These are phyloP conservation scores for Mikania micrantha DNA, from an alignment of 129 eudicot species.

Conservation along the genomic window DNA sequence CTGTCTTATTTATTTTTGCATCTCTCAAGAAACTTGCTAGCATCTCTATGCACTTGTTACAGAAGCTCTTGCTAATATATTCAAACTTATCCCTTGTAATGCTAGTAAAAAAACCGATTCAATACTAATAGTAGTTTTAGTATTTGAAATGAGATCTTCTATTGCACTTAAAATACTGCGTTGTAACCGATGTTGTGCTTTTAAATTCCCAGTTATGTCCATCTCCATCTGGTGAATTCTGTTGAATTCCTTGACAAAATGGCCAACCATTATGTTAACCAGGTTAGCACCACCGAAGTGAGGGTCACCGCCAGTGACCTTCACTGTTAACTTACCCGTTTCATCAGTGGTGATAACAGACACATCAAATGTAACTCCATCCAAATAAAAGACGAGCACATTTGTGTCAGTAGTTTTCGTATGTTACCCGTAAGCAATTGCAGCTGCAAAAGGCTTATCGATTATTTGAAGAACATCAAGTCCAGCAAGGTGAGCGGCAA, in stretches of 20 bases:
- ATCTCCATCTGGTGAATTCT: constrained; percentile 28
- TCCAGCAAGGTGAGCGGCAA: constrained; percentile 40
- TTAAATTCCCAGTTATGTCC: constrained; percentile 30
- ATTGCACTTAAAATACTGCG: constrained; percentile 42
- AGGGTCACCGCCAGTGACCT: constrained; percentile 30
- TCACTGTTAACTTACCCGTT: constrained; percentile 29
- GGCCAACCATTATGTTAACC: constrained; percentile 34
- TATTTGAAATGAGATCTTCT: constrained; percentile 28
- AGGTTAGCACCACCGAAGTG: constrained; percentile 43
- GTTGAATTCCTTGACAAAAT: constrained; percentile 29
- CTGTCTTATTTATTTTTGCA: no score
- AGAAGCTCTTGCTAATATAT: no score
- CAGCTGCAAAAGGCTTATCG: constrained; percentile 42
- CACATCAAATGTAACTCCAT: constrained; percentile 19
- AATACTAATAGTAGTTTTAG: neutral
- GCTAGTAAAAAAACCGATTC: neutral
- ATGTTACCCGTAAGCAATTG: constrained; percentile 30
- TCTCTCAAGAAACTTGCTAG: no score
- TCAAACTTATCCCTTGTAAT: neutral
- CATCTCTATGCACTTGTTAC: no score
- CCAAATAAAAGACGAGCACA: constrained; percentile 25
- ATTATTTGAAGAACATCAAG: constrained; percentile 35
- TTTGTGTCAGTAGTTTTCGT: neutral
- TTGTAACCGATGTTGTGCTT: constrained; percentile 37
- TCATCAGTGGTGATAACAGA: constrained; percentile 11